phyloP scores from a whole-genome alignment of 108 stramenopile species.

The Cyclotella atomus region DNA sequence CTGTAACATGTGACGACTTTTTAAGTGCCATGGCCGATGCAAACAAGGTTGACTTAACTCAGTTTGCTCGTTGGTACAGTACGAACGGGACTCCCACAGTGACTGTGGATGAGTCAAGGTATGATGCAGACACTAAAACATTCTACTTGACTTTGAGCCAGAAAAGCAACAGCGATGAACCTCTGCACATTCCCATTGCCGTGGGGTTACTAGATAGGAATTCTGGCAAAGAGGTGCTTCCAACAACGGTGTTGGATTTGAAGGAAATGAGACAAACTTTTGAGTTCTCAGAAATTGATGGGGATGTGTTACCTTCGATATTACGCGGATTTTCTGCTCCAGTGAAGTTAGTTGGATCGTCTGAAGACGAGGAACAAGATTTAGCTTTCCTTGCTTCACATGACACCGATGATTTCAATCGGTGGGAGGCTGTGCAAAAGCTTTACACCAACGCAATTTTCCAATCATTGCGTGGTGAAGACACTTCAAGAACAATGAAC shows the following conservation, averaged over 20 bases:
- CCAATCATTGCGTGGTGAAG: conserved; percentile 30
- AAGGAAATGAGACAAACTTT: conserved; percentile 87
- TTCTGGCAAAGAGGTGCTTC: conserved; percentile 80
- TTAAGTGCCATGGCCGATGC: conserved; percentile 96
- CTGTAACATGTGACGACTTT: conserved; percentile 98
- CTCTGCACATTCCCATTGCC: conserved; percentile 94
- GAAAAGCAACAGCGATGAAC: conserved; percentile 52
- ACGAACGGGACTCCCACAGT: conserved; percentile 95
- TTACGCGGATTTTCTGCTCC: conserved; percentile 95
- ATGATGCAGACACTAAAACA: conserved; percentile 51
- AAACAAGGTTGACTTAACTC: conserved; percentile 77
- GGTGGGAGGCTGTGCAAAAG: conserved; percentile 75
- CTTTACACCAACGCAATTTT: conserved; percentile 51
- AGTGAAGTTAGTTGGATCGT: conserved; percentile 74
- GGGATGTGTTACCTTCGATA: conserved; percentile 88
- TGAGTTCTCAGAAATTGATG: conserved; percentile 67
- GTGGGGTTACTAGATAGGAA: conserved; percentile 89
- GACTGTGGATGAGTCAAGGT: conserved; percentile 58
- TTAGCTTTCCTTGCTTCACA: conserved; percentile 70
- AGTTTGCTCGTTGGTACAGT: conserved; percentile 93
- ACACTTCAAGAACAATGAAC: conserved; percentile 19
- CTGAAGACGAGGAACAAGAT: conserved; percentile 49
- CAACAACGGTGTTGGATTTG: conserved; percentile 83
- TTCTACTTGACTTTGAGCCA: conserved; percentile 71
- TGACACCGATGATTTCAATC: conserved; percentile 84